Base-by-base conservation (phyloP, 179 eudicot species). In the Silene vulgaris region DNA sequence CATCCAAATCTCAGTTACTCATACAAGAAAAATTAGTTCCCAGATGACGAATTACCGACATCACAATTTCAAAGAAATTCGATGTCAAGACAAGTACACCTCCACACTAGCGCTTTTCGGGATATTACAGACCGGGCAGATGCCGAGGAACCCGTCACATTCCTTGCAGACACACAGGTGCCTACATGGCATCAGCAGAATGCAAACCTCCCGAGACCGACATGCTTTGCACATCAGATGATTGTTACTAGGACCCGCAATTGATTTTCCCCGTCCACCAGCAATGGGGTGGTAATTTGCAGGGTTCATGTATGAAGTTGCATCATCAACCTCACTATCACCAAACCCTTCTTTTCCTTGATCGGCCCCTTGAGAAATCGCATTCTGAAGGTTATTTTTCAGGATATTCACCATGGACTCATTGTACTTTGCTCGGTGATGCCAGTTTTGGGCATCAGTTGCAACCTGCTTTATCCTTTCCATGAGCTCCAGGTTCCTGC, bases 181-280 rank as follows among this genome's bases (percentile, higher is more conserved):
- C 80, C 97, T 80, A 78, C 97, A 92, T 16, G 97, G 97, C 90
- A 88, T 89, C 79, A 92, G 82, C 85, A 92, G 79, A 43, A 88
- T 71, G 14, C 87, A 84, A 5, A 88, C 94, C 76, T 86, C 91
- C 70, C 86, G 83, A 3, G 74, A 66, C 56, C 85, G 81, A 78
- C 97, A 92, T 3, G 89, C 86, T 81, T 81, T 84, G 86, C 96
- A 91, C 26, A 77, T 65, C 82, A 92, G 71, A 71, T 81, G 82
- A 59, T 84, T 85, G 16, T 65, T 63, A 56, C 60, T 69, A 3
- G 73, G 74, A 17, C 77, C 69, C 5, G 71, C 40, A 29, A 67
- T 48, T 13, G 86, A 69, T 78, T 87, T 84, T 37, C 84, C 82
- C 2, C 79, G 79, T 3, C 83, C 84, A 20, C 75, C 78, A 0